A percentile compares a stretch with the other conserved stretches of the same genome.
These are phyloP conservation scores for Clarireedia monteithiana DNA, from an alignment of 2,329 filamentous ascomycete genomes.

Conservation along the genomic window DNA sequence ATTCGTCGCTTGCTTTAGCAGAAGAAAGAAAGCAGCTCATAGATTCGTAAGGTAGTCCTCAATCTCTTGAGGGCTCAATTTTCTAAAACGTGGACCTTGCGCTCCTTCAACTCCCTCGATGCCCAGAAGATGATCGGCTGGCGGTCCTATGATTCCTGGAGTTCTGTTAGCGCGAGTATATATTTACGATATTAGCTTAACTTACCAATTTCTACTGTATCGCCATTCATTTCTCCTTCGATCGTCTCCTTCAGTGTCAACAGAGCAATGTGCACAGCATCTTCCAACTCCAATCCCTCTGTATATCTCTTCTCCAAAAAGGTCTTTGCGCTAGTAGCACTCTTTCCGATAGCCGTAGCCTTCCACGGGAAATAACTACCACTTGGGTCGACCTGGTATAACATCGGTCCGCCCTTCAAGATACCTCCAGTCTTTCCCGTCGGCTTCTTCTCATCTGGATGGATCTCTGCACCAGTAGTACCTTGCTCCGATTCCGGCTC, in stretches of 20 bases:
- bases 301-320: slow-evolving; percentile 99
- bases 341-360: slow-evolving; percentile 97
- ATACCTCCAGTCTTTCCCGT: slow-evolving; percentile 90
- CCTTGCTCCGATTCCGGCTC: slow-evolving; percentile 70
- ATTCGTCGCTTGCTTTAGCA: slow-evolving; percentile 11
- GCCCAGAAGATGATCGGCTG: slow-evolving; percentile 86
- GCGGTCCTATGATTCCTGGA: slow-evolving; percentile 85
- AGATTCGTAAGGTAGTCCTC: slow-evolving; percentile 99
- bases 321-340: slow-evolving; percentile 95
- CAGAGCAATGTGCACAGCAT: slow-evolving; percentile 96
- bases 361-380: slow-evolving; percentile 99
- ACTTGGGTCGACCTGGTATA: slow-evolving; percentile 98
- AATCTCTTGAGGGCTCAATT: slow-evolving; percentile 94
- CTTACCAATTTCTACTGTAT: slow-evolving; percentile 95
- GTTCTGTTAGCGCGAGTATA: slow-evolving; percentile 22
- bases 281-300: slow-evolving; percentile 91
- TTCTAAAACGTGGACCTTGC: slow-evolving; percentile 80
- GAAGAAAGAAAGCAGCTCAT: slow-evolving; percentile 36
- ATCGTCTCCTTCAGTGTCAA: slow-evolving; percentile 98
- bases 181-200: slow-evolving; percentile 8
- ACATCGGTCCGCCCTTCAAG: slow-evolving; percentile 88
- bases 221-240: slow-evolving; percentile 97
- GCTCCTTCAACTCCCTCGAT: slow-evolving; percentile 84
- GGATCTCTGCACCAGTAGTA: slow-evolving; percentile 42
- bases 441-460: slow-evolving; percentile 63